Percentiles rank a stretch among this genome's conserved stretches.
These are phyloP conservation scores for Calocybe indica DNA, from an alignment of 768 basidiomycete genomes.

Conservation along the genomic window DNA sequence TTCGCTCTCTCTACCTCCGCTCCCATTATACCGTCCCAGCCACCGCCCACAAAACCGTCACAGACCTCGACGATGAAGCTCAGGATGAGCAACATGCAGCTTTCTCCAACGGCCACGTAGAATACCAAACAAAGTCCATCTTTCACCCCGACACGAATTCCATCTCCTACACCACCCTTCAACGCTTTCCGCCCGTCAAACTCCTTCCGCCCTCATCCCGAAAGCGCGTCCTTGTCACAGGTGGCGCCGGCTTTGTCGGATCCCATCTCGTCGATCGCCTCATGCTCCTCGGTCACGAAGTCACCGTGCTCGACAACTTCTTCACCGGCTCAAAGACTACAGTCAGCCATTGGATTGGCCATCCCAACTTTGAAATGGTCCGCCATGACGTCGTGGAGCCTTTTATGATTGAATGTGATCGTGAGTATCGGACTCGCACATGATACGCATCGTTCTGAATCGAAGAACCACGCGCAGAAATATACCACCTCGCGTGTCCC, in stretches of 20 bases:
- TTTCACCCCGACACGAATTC: slow-evolving; percentile 73
- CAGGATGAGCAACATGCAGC: slow-evolving; percentile 44
- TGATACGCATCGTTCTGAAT: slow-evolving; percentile 9
- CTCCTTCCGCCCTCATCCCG: slow-evolving; percentile 70
- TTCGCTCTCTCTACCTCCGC: slow-evolving; percentile 86
- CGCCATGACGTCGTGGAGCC: slow-evolving; percentile 97
- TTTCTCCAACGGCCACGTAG: slow-evolving; percentile 41
- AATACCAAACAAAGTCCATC: slow-evolving; percentile 81
- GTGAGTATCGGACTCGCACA: slow-evolving; percentile 40
- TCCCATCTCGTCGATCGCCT: slow-evolving; percentile 97
- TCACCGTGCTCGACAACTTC: slow-evolving; percentile 97
- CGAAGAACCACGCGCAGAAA: slow-evolving; percentile 48
- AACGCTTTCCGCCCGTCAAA: slow-evolving; percentile 90
- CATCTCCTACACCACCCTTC: slow-evolving; percentile 89
- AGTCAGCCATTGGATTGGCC: slow-evolving; percentile 92
- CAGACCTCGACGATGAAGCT: slow-evolving; percentile 31
- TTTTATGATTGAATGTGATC: slow-evolving; percentile 98
- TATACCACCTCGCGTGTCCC: slow-evolving; percentile 97
- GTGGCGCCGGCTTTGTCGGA: slow-evolving; percentile 98
- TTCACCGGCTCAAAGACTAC: slow-evolving; percentile 99
- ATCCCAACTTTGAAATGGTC: slow-evolving; percentile 98
- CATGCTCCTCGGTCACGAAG: slow-evolving; percentile 97
- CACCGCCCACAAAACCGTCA: slow-evolving; percentile 21
- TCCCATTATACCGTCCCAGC: slow-evolving; percentile 63
- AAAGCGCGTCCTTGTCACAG: slow-evolving; percentile 92